Base-by-base conservation (phyloP, 257 asterid genomes). In the Henckelia pumila region DNA sequence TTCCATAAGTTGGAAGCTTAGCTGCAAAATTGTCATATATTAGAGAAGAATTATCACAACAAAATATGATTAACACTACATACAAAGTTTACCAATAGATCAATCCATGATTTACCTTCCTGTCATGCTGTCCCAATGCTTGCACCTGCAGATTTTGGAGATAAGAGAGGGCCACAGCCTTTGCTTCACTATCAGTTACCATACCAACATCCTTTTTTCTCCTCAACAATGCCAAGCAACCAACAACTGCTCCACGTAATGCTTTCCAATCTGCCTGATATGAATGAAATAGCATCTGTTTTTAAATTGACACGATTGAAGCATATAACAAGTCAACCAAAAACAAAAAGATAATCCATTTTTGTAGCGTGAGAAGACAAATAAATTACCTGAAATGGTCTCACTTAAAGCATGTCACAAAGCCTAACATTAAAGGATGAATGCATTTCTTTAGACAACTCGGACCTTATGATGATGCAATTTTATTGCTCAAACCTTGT, bases 221-320 rank as follows among this genome's bases (percentile, higher is more conserved):
- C 83, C 85, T 81, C 83, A 87, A 64, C 66, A 94, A 79, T 23
- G 95, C 95, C 84, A 94, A 81, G 77, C 97, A 94, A 76, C 99
- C 99, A 30, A 91, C 89, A 78, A 91, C 69, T 69, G 99, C 97
- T 79, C 99, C 99, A 66, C 82, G 93, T 74, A 88, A 66, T 20
- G 99, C 96, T 84, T 74, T 91, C 99, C 99, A 94, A 73, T 94
- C 99, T 81, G 85, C 96, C 99, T 94, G 92, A 78, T 73, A 75
- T 71, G 61, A 58, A 69, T 30, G 29, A 58, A 56, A 62, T 57
- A 77, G 81, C 75, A 85, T 79, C 75, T 49, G 61, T 76, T 67
- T 76, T 64, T 30, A 53, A 44, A 52, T 35, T 35, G 68, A 70
- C 61, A 56, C 64, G 70, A 61, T 14, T 67, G 52, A 55, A 68